A percentile compares a stretch with the other conserved stretches of the same genome.
These are phyloP conservation scores for Kodamaea jinghongensis DNA, from an alignment of 805 yeast genomes.

Conservation along the genomic window DNA sequence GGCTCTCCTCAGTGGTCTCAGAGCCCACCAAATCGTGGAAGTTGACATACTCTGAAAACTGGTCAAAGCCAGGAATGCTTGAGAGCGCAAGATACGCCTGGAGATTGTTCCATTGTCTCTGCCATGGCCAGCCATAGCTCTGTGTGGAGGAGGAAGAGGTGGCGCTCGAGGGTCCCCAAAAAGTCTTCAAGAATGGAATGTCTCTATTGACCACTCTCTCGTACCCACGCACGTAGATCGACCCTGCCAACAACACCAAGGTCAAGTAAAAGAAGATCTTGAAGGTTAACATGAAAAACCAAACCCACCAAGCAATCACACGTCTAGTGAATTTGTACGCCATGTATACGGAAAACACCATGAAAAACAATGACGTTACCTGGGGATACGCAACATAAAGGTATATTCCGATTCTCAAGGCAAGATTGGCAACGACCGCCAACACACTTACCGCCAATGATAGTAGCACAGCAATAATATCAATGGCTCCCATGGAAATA, in stretches of 20 bases:
- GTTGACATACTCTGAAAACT: background rate
- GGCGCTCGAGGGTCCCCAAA: background rate
- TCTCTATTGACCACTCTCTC: constrained; percentile 18
- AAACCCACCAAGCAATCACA: constrained; percentile 22
- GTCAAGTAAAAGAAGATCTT: constrained; percentile 18
- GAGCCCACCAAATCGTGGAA: background rate
- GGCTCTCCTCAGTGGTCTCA: too few relatives aligned
- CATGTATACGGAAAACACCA: constrained; percentile 16
- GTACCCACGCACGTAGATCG: constrained; percentile 23
- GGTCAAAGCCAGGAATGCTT: background rate
- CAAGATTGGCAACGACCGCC: constrained; percentile 14
- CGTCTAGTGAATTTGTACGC: constrained; percentile 16
- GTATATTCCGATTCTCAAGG: constrained; percentile 11
- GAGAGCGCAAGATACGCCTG: background rate
- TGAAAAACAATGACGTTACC: constrained; percentile 14
- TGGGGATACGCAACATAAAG: constrained; percentile 20
- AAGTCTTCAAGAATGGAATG: constrained; percentile 10
- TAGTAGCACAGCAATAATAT: constrained; percentile 11
- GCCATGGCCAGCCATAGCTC: too few relatives aligned
- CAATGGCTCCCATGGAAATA: constrained; percentile 6
- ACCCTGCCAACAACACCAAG: constrained; percentile 13
- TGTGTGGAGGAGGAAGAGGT: too few relatives aligned
- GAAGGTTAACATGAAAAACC: constrained; percentile 16
- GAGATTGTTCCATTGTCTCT: too few relatives aligned
- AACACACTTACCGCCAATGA: constrained; percentile 12